Conservation (phyloP, 768 basidiomycete genomes). For the Tylopilus sp. region DNA sequence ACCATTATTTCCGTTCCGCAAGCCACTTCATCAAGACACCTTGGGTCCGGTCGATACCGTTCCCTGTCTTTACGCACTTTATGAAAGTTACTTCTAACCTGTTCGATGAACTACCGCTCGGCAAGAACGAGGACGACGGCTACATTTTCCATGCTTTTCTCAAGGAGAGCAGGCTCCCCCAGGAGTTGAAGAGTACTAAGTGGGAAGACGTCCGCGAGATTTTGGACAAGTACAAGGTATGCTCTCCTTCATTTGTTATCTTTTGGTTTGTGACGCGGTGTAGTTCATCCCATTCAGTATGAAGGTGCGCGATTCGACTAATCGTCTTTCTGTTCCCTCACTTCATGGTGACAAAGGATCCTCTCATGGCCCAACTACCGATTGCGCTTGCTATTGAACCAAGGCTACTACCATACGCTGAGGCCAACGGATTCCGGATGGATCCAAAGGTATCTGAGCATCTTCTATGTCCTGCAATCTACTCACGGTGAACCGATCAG, state of each 20-base stretch:
- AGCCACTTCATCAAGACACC: slow-evolving; percentile 70
- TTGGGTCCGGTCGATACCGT: slow-evolving; percentile 67
- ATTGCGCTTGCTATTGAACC: slow-evolving; percentile 76
- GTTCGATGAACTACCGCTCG: slow-evolving; percentile 64
- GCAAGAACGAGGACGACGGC: slow-evolving; percentile 77
- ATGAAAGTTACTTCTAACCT: slow-evolving; percentile 52
- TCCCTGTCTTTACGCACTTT: slow-evolving; percentile 62
- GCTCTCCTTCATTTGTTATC: slow-evolving; percentile 4
- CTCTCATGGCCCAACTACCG: slow-evolving; percentile 74
- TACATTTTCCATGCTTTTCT: slow-evolving; percentile 60
- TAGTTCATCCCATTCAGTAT: slow-evolving; percentile 78
- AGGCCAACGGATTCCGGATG: slow-evolving; percentile 73
- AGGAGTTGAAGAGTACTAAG: slow-evolving; percentile 52
- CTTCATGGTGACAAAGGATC: slow-evolving; percentile 46
- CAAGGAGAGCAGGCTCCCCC: slow-evolving; percentile 65
- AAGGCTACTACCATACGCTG: slow-evolving; percentile 65
- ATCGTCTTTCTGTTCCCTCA: slow-evolving; percentile 4
- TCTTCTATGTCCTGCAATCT: not conserved
- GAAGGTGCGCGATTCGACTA: slow-evolving; percentile 43
- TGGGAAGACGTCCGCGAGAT: slow-evolving; percentile 67
- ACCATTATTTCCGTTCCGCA: slow-evolving; percentile 73
- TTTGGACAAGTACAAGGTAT: slow-evolving; percentile 67
- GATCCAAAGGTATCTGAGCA: slow-evolving; percentile 57
- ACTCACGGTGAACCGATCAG: slow-evolving; percentile 35
- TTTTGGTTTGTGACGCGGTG: slow-evolving; percentile 15